phyloP scores from a whole-genome alignment of 208 protist species.

The Leishmania turanica region DNA sequence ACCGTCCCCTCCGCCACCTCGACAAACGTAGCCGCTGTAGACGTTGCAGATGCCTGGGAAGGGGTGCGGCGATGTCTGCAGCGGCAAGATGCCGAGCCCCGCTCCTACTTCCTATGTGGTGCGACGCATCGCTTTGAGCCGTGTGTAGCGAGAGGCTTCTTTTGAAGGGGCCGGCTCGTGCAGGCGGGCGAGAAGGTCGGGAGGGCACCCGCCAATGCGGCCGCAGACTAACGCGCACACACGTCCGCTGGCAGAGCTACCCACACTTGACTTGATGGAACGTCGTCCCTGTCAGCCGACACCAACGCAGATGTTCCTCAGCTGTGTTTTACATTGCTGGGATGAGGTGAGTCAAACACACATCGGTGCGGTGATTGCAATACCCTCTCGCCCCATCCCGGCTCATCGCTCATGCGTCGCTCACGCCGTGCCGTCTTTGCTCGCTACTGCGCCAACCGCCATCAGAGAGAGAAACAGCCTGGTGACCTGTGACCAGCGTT shows the following conservation, averaged over 20 bases:
- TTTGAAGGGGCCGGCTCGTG: background rate
- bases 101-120: slow-evolving; percentile 60
- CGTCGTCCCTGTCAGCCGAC: slow-evolving; percentile 9
- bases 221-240: background rate
- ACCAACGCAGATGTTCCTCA: background rate
- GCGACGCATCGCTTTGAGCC: slow-evolving; percentile 60
- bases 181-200: background rate
- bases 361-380: background rate
- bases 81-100: slow-evolving; percentile 25
- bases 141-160: slow-evolving; percentile 47
- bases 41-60: background rate
- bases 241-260: background rate
- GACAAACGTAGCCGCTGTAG: background rate
- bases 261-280: background rate
- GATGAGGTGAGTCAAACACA: background rate
- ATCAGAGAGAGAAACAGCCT: background rate
- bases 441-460: background rate
- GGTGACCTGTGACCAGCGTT: background rate
- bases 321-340: background rate
- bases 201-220: background rate
- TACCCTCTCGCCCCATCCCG: background rate
- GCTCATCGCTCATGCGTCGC: background rate
- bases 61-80: slow-evolving; percentile 18
- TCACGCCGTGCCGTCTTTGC: background rate
- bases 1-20: background rate